A percentile compares a stretch with the other conserved stretches of the same genome.
Evolutionary conservation across 2,329 filamentous ascomycete genomes (phyloP).

Genomic region (Penicillium paneum): DNA sequence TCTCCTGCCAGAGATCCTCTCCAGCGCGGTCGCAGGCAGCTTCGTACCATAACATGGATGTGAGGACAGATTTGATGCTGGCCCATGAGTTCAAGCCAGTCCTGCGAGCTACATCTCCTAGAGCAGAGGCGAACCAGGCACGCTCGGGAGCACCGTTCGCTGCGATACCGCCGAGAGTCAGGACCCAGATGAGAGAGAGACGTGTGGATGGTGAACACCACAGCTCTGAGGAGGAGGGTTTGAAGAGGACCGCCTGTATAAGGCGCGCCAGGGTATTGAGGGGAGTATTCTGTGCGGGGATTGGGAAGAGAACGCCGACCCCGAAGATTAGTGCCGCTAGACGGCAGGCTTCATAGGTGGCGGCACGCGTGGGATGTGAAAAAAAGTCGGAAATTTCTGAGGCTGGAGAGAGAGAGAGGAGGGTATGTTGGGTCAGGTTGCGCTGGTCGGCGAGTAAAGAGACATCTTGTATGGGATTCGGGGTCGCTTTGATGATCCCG

Average conservation of each 20-base stretch:
- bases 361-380: constrained; percentile 20
- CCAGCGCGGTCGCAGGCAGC: constrained; percentile 34
- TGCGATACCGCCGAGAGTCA: constrained; percentile 40
- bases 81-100: constrained; percentile 26
- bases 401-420: constrained; percentile 32
- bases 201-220: constrained; percentile 29
- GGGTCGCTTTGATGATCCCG: constrained; percentile 25
- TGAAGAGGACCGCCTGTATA: constrained; percentile 26
- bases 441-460: constrained; percentile 37
- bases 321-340: constrained; percentile 38
- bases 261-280: constrained; percentile 29
- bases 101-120: constrained; percentile 22
- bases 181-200: constrained; percentile 36
- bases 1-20: constrained; percentile 29
- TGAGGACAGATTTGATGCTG: constrained; percentile 24
- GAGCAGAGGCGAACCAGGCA: constrained; percentile 32
- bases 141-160: constrained; percentile 31
- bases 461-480: constrained; percentile 19
- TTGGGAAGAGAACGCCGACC: constrained; percentile 40
- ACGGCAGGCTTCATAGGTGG: constrained; percentile 37
- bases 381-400: constrained; percentile 18
- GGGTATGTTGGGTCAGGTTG: constrained; percentile 39
- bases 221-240: constrained; percentile 17
- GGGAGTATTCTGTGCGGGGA: constrained; percentile 39
- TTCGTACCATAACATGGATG: constrained; percentile 36